Conservation (phyloP, 768 basidiomycete genomes). For the Trichaptum fuscoviolaceum region DNA sequence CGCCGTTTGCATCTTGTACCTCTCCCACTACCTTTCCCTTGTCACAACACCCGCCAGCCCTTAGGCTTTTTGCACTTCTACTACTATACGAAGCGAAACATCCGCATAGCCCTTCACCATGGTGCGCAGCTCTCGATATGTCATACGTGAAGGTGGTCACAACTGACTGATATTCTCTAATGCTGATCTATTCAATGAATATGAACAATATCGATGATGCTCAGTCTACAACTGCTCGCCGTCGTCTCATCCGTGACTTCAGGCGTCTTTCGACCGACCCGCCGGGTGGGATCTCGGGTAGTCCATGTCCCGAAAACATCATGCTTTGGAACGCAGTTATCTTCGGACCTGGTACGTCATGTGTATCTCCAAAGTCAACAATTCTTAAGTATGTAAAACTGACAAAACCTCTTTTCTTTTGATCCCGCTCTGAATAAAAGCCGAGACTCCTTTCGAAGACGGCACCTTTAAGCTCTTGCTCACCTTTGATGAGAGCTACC, state of each 20-base stretch:
- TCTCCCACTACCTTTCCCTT: no score
- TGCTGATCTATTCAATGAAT: not conserved
- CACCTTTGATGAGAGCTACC: constrained; percentile 96
- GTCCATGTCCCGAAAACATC: constrained; percentile 96
- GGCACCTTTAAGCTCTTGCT: constrained; percentile 97
- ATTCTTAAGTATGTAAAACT: not conserved
- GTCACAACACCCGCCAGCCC: no score
- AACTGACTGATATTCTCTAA: no score
- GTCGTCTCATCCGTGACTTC: constrained; percentile 97
- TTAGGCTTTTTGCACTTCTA: no score
- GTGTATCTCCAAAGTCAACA: not conserved
- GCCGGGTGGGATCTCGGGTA: constrained; percentile 93
- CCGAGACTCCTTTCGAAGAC: constrained; percentile 98
- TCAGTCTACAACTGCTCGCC: constrained; percentile 89
- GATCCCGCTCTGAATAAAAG: constrained; percentile 34
- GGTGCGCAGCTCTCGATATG: no score
- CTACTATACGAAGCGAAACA: no score
- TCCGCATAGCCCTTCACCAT: no score
- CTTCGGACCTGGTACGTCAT: constrained; percentile 84
- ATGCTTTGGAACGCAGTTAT: constrained; percentile 99
- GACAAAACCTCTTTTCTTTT: not conserved
- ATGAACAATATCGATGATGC: not conserved
- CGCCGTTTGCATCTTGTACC: no score
- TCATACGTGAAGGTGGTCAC: no score
- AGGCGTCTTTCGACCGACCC: constrained; percentile 93